Base-by-base conservation (phyloP, 257 asterid species). In the Striga asiatica region DNA sequence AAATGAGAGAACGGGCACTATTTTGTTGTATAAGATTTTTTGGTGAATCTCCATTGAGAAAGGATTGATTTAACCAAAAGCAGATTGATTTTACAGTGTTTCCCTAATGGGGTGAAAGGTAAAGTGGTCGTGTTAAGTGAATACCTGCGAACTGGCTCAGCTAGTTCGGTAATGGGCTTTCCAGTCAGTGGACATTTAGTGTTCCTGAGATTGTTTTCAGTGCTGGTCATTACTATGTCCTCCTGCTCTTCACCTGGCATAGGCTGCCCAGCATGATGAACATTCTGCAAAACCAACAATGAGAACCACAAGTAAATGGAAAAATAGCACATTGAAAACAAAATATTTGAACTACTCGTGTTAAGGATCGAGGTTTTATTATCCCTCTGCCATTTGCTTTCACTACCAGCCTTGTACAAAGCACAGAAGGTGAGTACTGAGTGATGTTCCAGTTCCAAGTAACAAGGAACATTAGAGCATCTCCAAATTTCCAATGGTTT, bases 201-300 rank as follows among this genome's bases (percentile, higher is more conserved):
- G 72, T 92, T 92, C 70, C 79, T 71, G 70, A 92, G 62, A 67
- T 63, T 79, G 78, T 72, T 56, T 57, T 82, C 79, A 19, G 91
- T 84, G 70, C 93, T 80, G 68, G 96, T 84, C 88, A 92, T 81
- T 58, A 92, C 76, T 54, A 92, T 71, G 72, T 92, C 98, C 75
- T 92, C 98, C 67, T 80, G 86, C 80, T 92, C 98, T 35, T 92
- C 98, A 66, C 98, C 98, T 38, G 98, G 97, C 95, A 92, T 77
- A 31, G 88, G 86, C 62, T 73, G 83, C 32, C 97, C 94, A n/a
- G 78, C 71, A 66, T 92, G 97, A 71, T 84, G 95, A 81, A 92
- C 97, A 70, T 79, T 81, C 98, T 91, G 76, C 62, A 70, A 46
- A 37, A 74, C 34, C n/a, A 45, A 69, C 41, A 66, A 57, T 20